These are phyloP conservation scores for Cercis canadensis DNA, from an alignment of 306 rosid species.

Conservation along the genomic window DNA sequence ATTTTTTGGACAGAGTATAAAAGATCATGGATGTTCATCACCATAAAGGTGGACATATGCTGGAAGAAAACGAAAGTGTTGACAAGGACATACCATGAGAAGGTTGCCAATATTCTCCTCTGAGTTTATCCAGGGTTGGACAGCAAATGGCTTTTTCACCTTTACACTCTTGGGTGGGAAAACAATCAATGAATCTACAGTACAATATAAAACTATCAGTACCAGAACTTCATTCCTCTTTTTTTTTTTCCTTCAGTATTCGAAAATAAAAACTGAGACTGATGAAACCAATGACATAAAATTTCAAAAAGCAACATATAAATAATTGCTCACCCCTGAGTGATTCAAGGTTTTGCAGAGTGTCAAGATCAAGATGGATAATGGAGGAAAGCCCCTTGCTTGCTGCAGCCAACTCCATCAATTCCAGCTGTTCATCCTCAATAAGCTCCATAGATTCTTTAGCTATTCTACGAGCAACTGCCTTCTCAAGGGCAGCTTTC, in stretches of 20 bases:
- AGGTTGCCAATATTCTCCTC: conserved; percentile 93
- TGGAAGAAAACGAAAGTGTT: conserved; percentile 25
- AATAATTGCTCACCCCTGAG: conserved; percentile 66
- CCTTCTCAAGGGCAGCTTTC: conserved; percentile 95
- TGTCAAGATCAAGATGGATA: conserved; percentile 82
- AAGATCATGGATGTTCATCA: no score
- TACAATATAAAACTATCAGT: conserved; percentile 37
- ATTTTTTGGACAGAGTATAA: no score
- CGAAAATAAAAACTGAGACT: conserved; percentile 3
- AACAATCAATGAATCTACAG: conserved; percentile 65
- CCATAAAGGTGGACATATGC: no score
- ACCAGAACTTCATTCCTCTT: conserved; percentile 20
- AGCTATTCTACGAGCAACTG: conserved; percentile 92
- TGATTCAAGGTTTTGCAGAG: conserved; percentile 83
- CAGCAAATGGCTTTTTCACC: conserved; percentile 77
- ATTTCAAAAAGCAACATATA: conserved; percentile 16
- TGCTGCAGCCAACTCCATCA: conserved; percentile 95
- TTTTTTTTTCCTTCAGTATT: conserved; percentile 5
- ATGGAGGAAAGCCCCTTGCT: conserved; percentile 89
- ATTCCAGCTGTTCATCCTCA: conserved; percentile 96
- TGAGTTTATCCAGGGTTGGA: conserved; percentile 87
- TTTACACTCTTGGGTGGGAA: conserved; percentile 84
- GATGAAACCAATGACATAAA: conserved; percentile 12
- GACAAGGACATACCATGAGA: conserved; percentile 75
- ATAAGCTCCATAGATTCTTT: conserved; percentile 98